These are phyloP conservation scores for Acarospora socialis DNA, from an alignment of 2,329 filamentous ascomycete genomes.

Conservation along the genomic window DNA sequence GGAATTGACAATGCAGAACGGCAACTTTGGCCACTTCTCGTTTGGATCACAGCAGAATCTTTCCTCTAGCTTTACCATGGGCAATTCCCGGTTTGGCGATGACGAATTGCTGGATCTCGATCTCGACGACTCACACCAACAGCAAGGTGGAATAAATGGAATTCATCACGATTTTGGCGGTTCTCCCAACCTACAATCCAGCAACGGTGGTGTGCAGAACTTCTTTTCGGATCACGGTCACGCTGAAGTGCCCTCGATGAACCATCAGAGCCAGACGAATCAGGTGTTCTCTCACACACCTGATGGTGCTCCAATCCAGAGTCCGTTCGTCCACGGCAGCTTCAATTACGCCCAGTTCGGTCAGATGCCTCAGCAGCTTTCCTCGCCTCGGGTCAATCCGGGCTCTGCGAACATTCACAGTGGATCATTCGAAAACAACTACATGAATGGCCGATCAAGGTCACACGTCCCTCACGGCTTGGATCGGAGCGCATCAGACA, in stretches of 20 bases:
- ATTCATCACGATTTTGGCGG: slow-evolving; percentile 4
- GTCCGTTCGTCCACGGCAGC: slow-evolving; percentile 61
- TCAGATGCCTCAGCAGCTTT: slow-evolving; percentile 42
- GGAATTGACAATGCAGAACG: slow-evolving; percentile 56
- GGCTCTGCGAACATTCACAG: slow-evolving; percentile 23
- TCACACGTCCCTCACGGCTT: slow-evolving; percentile 47
- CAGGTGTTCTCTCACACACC: slow-evolving; percentile 79
- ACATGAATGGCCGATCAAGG: slow-evolving; percentile 43
- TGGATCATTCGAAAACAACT: slow-evolving; percentile 35
- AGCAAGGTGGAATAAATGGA: slow-evolving; percentile 8
- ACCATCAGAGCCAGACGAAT: slow-evolving; percentile 54
- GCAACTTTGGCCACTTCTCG: slow-evolving; percentile 36
- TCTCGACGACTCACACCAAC: slow-evolving; percentile 20
- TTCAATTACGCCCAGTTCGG: slow-evolving; percentile 69
- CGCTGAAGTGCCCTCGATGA: slow-evolving; percentile 38
- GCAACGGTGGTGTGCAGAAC: slow-evolving; percentile 25
- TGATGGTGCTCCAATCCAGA: slow-evolving; percentile 82
- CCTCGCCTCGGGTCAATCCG: slow-evolving; percentile 25
- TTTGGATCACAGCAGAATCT: slow-evolving; percentile 51
- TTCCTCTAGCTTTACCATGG: slow-evolving; percentile 59
- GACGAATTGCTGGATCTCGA: slow-evolving; percentile 68
- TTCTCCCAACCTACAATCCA: slow-evolving; percentile 4
- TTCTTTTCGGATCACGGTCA: slow-evolving; percentile 39
- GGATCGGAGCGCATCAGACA: slow-evolving; percentile 60
- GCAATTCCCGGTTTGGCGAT: slow-evolving; percentile 67